Evolutionary conservation across 78 protist genomes (phyloP), one percentile per base, ranked within the genome.

Genomic region (Parvularia atlantis): DNA sequence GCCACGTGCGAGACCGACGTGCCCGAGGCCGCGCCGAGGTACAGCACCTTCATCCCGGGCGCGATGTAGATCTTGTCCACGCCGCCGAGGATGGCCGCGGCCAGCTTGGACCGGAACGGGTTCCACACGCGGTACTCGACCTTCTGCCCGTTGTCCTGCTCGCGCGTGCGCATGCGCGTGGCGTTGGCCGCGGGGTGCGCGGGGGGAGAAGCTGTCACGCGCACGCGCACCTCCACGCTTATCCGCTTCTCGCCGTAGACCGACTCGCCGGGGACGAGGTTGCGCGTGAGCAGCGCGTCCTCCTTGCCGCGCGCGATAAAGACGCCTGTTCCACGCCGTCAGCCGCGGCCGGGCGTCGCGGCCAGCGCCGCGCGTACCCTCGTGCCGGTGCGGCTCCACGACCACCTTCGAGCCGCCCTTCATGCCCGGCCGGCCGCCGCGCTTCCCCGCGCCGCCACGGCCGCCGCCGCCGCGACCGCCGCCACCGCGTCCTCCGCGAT

Each of bases 101-200:
- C 99, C 30, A 98, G 66, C 94, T 98, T 98, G n/a, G 98, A 92
- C 41, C 99, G 81, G 97, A 92, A 97, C 26, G 99, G 99, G 75
- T 97, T 96, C 99, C 99, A 98, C 31, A 96, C 91, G 54, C 99
- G 90, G 92, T 98, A 98, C 88, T 98, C 99, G 65, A 83, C 80
- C 90, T 97, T 93, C n/a, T n/a, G n/a, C n/a, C n/a, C n/a, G 43
- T 72, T 88, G 19, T 66, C 88, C 14, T 17, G 81, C 11, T 56
- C 77, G 39, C 52, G 4, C 75, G 28, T 58, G 16, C 37, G n/a
- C n/a, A n/a, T n/a, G n/a, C n/a, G n/a, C n/a, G n/a, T n/a, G 66
- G 61, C 72, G 54, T 11, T 11, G 24, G 58, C 22, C n/a, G 26
- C n/a, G 16, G 44, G 2, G 24, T n/a, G n/a, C n/a, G n/a, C n/a